These are phyloP conservation scores for Astragalus membranaceus DNA, from an alignment of 306 rosid genomes.

Conservation along the genomic window DNA sequence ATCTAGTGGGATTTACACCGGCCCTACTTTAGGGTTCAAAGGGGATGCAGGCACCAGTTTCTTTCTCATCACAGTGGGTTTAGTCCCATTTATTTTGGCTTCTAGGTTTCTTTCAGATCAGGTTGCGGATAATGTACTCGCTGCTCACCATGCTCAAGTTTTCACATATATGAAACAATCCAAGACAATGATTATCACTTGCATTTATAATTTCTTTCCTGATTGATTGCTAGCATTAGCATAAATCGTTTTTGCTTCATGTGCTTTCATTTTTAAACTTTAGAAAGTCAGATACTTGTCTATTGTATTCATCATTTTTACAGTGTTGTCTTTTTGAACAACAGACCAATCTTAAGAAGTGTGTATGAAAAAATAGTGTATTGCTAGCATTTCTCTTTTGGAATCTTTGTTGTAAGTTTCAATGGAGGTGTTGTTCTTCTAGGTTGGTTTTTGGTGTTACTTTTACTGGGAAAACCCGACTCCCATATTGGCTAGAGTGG, in stretches of 20 bases:
- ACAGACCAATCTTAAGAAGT: too few relatives aligned
- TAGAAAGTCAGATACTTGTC: too few relatives aligned
- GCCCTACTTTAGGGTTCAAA: conserved; percentile 53
- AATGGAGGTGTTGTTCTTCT: too few relatives aligned
- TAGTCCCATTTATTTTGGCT: conserved; percentile 60
- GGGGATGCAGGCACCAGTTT: conserved; percentile 62
- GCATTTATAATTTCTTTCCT: background rate
- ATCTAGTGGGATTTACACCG: conserved; percentile 44
- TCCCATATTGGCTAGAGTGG: too few relatives aligned
- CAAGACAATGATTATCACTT: background rate
- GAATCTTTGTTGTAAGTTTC: too few relatives aligned
- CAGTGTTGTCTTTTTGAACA: too few relatives aligned
- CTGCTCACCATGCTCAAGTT: too few relatives aligned
- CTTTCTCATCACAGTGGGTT: conserved; percentile 46
- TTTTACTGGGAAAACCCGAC: too few relatives aligned
- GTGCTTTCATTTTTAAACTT: background rate
- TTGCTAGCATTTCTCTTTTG: too few relatives aligned
- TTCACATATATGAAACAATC: background rate
- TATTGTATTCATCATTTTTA: too few relatives aligned
- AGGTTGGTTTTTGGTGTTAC: too few relatives aligned
- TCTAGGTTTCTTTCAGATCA: conserved; percentile 57
- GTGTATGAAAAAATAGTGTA: too few relatives aligned
- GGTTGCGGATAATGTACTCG: conserved; percentile 51
- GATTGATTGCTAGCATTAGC: conserved; percentile 3
- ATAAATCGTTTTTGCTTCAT: background rate